Conservation (phyloP, 2,329 filamentous ascomycete species). For the Ophiosphaerella herpotricha region DNA sequence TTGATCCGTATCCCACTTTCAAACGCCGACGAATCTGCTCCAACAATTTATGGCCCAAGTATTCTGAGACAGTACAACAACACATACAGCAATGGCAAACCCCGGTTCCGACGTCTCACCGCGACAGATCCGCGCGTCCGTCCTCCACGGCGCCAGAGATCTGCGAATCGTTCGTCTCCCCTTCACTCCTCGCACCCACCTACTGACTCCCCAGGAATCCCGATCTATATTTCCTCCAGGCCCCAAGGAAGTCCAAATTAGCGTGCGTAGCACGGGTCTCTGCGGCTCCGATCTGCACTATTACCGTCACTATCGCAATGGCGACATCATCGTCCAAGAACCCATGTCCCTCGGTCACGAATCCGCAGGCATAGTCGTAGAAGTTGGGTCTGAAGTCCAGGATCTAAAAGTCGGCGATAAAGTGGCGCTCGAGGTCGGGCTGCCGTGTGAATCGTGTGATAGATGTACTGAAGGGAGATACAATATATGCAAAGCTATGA, state of each 20-base stretch:
- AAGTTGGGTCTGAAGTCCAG: constrained; percentile 67
- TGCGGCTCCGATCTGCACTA: constrained; percentile 80
- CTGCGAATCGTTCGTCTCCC: constrained; percentile 58
- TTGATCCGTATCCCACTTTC: constrained; percentile 30
- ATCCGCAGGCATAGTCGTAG: constrained; percentile 78
- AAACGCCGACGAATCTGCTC: constrained; percentile 40
- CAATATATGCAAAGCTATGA: constrained; percentile 65
- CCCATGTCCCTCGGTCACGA: constrained; percentile 82
- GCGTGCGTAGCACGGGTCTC: constrained; percentile 68
- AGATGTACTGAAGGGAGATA: constrained; percentile 62
- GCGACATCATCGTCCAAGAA: constrained; percentile 79
- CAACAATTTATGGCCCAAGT: constrained; percentile 2
- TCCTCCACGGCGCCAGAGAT: constrained; percentile 66
- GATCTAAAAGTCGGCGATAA: constrained; percentile 74
- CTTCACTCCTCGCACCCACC: neutral
- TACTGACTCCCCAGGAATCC: constrained; percentile 53
- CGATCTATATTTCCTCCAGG: constrained; percentile 54
- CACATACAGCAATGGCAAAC: constrained; percentile 21
- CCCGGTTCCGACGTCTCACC: constrained; percentile 22
- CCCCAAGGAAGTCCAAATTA: constrained; percentile 64
- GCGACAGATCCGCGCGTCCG: constrained; percentile 54
- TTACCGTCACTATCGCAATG: constrained; percentile 85
- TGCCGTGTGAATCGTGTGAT: constrained; percentile 72
- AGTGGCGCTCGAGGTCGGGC: constrained; percentile 89
- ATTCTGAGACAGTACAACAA: neutral